These are phyloP conservation scores for Colletotrichum sp. DNA, from an alignment of 2,329 filamentous ascomycete species.

Conservation along the genomic window DNA sequence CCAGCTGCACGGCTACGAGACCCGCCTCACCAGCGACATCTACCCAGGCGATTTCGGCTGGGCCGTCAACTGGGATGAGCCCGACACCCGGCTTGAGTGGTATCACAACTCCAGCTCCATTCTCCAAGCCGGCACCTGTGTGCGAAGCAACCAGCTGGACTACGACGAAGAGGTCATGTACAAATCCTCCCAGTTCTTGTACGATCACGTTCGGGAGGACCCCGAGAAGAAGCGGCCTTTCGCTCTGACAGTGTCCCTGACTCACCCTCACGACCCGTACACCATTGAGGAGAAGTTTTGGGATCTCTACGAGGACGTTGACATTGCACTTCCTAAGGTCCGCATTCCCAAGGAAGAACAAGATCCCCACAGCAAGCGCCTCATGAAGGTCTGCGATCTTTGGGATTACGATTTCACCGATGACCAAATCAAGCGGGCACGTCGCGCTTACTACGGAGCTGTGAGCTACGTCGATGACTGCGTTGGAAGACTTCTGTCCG, in stretches of 20 bases:
- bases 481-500: slow-evolving; percentile 80
- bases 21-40: slow-evolving; percentile 91
- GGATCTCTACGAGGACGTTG: slow-evolving; percentile 88
- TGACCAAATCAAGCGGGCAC: slow-evolving; percentile 84
- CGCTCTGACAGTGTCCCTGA: slow-evolving; percentile 87
- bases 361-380: slow-evolving; percentile 84
- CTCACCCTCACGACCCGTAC: slow-evolving; percentile 94
- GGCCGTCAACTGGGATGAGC: slow-evolving; percentile 95
- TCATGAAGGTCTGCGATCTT: slow-evolving; percentile 86
- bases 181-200: slow-evolving; percentile 86
- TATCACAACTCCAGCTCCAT: slow-evolving; percentile 97
- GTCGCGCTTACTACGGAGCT: slow-evolving; percentile 89
- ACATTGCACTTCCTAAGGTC: slow-evolving; percentile 83
- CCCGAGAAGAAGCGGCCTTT: slow-evolving; percentile 76
- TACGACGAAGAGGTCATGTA: slow-evolving; percentile 98
- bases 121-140: slow-evolving; percentile 84
- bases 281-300: slow-evolving; percentile 94
- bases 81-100: slow-evolving; percentile 86
- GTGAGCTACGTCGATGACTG: slow-evolving; percentile 95
- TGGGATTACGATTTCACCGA: slow-evolving; percentile 84
- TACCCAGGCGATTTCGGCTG: slow-evolving; percentile 95
- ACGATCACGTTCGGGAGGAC: slow-evolving; percentile 86
- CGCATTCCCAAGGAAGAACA: slow-evolving; percentile 80
- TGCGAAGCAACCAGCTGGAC: slow-evolving; percentile 92
- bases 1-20: slow-evolving; percentile 93